Conservation (phyloP, 805 yeast species). For the Lachancea thermotolerans region DNA sequence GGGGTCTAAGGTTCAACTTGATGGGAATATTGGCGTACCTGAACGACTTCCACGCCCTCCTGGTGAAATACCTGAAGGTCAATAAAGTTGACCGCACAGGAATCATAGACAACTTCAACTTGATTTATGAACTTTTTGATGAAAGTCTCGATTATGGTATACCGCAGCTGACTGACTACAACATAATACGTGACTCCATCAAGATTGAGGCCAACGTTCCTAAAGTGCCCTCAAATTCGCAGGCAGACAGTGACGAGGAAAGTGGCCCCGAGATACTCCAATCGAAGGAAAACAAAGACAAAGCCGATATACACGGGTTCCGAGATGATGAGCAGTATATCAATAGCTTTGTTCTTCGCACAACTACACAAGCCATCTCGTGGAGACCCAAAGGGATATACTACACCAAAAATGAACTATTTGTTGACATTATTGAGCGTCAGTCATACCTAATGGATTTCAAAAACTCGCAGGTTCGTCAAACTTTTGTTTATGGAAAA, state of each 20-base stretch:
- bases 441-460: slow-evolving; percentile 62
- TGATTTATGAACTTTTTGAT: slow-evolving; percentile 77
- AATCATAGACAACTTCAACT: slow-evolving; percentile 62
- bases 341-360: slow-evolving; percentile 66
- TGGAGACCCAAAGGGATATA: slow-evolving; percentile 92
- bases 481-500: slow-evolving; percentile 65
- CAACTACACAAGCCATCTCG: slow-evolving; percentile 70
- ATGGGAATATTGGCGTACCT: slow-evolving; percentile 22
- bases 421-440: slow-evolving; percentile 75
- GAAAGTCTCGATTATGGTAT: slow-evolving; percentile 86
- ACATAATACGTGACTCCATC: slow-evolving; percentile 70
- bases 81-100: slow-evolving; percentile 45
- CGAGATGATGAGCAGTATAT: slow-evolving; percentile 34
- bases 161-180: slow-evolving; percentile 78
- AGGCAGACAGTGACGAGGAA: slow-evolving; percentile 7
- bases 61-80: slow-evolving; percentile 22
- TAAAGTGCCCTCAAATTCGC: slow-evolving; percentile 27
- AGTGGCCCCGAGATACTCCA: slow-evolving; percentile 11
- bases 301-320: slow-evolving; percentile 1
- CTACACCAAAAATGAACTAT: slow-evolving; percentile 84
- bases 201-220: slow-evolving; percentile 46
- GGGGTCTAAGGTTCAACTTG: slow-evolving; percentile 12
- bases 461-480: slow-evolving; percentile 51
- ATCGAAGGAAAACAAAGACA: slow-evolving; percentile 3
- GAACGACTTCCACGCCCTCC: slow-evolving; percentile 21